These are phyloP conservation scores for Bromus sterilis DNA, from an alignment of 176 grass and related monocot genomes.

Conservation along the genomic window DNA sequence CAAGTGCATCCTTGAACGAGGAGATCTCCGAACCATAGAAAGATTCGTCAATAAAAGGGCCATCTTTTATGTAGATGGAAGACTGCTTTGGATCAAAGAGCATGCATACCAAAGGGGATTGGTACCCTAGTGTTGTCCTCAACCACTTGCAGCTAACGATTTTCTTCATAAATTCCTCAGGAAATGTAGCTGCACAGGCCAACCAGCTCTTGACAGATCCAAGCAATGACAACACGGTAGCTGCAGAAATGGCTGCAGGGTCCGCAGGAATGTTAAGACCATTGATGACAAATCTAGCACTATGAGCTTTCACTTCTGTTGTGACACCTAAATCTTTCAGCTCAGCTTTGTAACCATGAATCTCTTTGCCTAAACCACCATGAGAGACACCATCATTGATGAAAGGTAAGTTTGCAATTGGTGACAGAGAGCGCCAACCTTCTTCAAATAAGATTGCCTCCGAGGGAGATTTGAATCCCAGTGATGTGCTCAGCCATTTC, in stretches of 20 bases:
- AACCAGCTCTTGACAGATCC: slow-evolving; percentile 24
- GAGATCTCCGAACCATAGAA: slow-evolving; percentile 46
- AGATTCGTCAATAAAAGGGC: slow-evolving; percentile 65
- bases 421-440: slow-evolving; percentile 27
- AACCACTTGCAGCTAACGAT: slow-evolving; percentile 39
- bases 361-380: slow-evolving; percentile 25
- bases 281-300: slow-evolving; percentile 32
- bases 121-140: slow-evolving; percentile 49
- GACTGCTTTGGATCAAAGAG: slow-evolving; percentile 43
- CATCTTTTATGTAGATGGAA: slow-evolving; percentile 33
- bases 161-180: slow-evolving; percentile 22
- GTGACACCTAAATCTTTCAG: slow-evolving; percentile 17
- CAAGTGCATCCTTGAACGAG: slow-evolving; percentile 29
- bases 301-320: slow-evolving; percentile 22
- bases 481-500: slow-evolving; percentile 51
- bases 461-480: slow-evolving; percentile 38
- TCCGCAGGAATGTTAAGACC: slow-evolving; percentile 48
- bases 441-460: slow-evolving; percentile 38
- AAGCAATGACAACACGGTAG: slow-evolving; percentile 34
- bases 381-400: slow-evolving; percentile 35
- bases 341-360: slow-evolving; percentile 48
- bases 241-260: slow-evolving; percentile 7
- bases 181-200: background rate
- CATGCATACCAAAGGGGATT: slow-evolving; percentile 34
- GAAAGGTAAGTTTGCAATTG: slow-evolving; percentile 45